These are phyloP conservation scores for Oemleria cerasiformis DNA, from an alignment of 306 rosid genomes.

Conservation along the genomic window DNA sequence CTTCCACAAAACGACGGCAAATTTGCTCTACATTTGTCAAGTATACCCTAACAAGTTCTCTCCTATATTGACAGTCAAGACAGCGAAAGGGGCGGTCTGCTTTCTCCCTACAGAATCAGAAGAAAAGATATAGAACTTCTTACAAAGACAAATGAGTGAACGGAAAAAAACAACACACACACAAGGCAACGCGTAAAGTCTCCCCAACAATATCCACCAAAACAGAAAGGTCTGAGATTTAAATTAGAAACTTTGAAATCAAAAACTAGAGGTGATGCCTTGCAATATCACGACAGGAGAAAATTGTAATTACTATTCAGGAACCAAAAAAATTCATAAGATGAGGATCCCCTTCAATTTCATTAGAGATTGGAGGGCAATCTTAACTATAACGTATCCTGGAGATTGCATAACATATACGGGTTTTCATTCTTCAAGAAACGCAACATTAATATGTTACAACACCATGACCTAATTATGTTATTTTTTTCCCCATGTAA, in stretches of 20 bases:
- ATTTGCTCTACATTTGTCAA: constrained; percentile 96
- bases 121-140: constrained; percentile 20
- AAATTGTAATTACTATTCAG: neutral
- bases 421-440: neutral
- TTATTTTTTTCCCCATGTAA: neutral
- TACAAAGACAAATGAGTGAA: constrained; percentile 24
- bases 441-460: no score
- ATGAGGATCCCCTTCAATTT: neutral
- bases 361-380: neutral
- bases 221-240: neutral
- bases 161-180: neutral
- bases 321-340: neutral
- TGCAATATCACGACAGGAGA: neutral
- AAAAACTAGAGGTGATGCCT: neutral
- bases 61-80: constrained; percentile 96
- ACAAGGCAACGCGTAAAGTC: neutral
- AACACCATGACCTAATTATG: neutral
- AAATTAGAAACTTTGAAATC: neutral
- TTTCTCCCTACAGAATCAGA: constrained; percentile 74
- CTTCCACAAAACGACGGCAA: constrained; percentile 97
- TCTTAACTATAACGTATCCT: neutral
- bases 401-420: neutral
- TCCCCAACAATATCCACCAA: neutral
- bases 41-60: constrained; percentile 99
- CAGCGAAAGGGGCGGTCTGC: constrained; percentile 96